These are phyloP conservation scores for Elymus sibiricus DNA, from an alignment of 176 grass and related monocot species.

Conservation along the genomic window DNA sequence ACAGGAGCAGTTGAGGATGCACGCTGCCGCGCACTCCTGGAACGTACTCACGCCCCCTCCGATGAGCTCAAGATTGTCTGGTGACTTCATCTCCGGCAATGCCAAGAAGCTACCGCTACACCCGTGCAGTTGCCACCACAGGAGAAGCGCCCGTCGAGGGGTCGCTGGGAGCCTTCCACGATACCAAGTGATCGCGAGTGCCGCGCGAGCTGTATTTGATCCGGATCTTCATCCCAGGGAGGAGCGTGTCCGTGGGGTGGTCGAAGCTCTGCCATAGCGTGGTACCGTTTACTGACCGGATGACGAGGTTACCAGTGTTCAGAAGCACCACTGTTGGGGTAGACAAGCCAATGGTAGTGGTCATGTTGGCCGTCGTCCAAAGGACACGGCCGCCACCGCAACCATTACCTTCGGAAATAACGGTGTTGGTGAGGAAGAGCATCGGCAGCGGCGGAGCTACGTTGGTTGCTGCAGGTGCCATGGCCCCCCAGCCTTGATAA, in stretches of 20 bases:
- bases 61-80: not conserved
- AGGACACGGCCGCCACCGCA: not conserved
- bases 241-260: not conserved
- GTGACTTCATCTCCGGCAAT: not conserved
- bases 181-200: not conserved
- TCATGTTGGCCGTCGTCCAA: not conserved
- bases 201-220: not conserved
- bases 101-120: not conserved
- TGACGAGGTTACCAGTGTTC: too few species aligned
- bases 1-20: constrained; percentile 42
- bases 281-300: too few species aligned
- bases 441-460: too few species aligned
- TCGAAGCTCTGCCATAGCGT: too few species aligned
- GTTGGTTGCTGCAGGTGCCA: too few species aligned
- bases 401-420: not conserved
- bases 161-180: constrained; percentile 25
- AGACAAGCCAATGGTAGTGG: accelerated
- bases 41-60: not conserved
- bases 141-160: constrained; percentile 27
- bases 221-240: constrained; percentile 28
- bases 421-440: not conserved
- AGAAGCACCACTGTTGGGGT: too few species aligned
- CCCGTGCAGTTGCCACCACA: not conserved
- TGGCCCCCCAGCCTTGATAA: too few species aligned
- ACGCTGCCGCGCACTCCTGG: constrained; percentile 34